These are phyloP conservation scores for Canariomyces notabilis DNA, from an alignment of 2,329 filamentous ascomycete species.

Conservation along the genomic window DNA sequence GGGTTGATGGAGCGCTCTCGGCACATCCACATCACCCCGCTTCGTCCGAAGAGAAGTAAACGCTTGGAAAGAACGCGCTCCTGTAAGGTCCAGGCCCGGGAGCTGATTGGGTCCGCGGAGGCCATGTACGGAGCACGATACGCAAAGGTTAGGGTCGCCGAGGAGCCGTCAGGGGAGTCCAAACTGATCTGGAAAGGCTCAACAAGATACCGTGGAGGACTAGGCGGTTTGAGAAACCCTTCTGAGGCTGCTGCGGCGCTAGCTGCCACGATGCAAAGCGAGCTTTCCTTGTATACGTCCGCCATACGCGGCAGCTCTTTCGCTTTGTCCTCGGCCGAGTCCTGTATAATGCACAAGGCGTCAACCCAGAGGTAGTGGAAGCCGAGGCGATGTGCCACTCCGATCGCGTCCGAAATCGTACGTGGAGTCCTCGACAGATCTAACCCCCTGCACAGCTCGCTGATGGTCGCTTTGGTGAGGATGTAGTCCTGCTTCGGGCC, in stretches of 20 bases:
- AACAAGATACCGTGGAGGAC: not conserved
- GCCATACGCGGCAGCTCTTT: constrained; percentile 8
- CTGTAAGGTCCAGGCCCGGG: constrained; percentile 2
- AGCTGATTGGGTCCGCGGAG: constrained; percentile 3
- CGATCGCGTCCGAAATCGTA: not conserved
- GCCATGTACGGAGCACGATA: constrained; percentile 2
- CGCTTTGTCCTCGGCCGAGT: constrained; percentile 3
- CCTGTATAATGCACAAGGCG: constrained; percentile 12
- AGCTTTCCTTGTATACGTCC: constrained; percentile 1
- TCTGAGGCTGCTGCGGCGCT: not conserved
- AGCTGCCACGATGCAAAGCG: not conserved
- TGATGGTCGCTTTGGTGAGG: not conserved
- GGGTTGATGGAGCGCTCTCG: not conserved
- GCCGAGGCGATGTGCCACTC: not conserved
- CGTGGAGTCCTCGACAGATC: not conserved
- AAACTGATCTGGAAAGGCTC: not conserved
- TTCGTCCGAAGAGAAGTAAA: not conserved
- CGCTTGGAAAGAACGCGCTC: not conserved
- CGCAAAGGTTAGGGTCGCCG: not conserved
- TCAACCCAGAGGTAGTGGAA: constrained; percentile 11
- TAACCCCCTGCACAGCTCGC: not conserved
- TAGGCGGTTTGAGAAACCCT: not conserved
- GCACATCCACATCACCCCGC: constrained; percentile 4
- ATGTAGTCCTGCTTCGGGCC: constrained; percentile 1
- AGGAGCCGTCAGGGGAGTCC: not conserved